Conservation (phyloP, 352 stramenopile genomes). For the Pythium coloratum region DNA sequence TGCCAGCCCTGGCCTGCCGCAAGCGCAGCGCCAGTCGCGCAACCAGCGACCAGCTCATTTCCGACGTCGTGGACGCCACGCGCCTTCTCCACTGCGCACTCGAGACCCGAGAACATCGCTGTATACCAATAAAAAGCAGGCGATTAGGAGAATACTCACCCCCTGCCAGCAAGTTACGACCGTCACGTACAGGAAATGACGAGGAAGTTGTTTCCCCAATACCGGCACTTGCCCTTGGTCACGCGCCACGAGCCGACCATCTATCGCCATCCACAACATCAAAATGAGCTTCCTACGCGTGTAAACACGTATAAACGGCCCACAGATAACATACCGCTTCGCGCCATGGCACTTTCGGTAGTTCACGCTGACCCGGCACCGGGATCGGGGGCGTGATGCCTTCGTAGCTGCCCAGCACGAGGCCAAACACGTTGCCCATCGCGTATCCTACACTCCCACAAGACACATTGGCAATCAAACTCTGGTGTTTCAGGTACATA, state of each 20-base stretch:
- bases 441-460: slow-evolving; percentile 57
- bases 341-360: slow-evolving; percentile 76
- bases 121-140: not conserved
- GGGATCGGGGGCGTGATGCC: slow-evolving; percentile 80
- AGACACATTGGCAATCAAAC: not conserved
- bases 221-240: slow-evolving; percentile 75
- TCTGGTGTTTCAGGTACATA: not conserved
- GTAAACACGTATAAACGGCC: not conserved
- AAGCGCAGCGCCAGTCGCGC: slow-evolving; percentile 93
- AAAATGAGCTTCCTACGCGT: not conserved
- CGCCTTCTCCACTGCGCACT: slow-evolving; percentile 94
- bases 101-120: slow-evolving; percentile 94
- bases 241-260: slow-evolving; percentile 67
- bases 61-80: slow-evolving; percentile 94
- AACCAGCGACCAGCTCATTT: slow-evolving; percentile 93
- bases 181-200: slow-evolving; percentile 66
- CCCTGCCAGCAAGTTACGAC: not conserved
- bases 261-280: slow-evolving; percentile 24
- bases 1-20: slow-evolving; percentile 92
- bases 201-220: slow-evolving; percentile 88
- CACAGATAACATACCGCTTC: slow-evolving; percentile 51
- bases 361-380: slow-evolving; percentile 73
- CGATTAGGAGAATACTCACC: not conserved
- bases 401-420: slow-evolving; percentile 85
- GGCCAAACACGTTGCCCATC: slow-evolving; percentile 79